phyloP scores from a whole-genome alignment of 441 rosid genomes.

The Hura crepitans region DNA sequence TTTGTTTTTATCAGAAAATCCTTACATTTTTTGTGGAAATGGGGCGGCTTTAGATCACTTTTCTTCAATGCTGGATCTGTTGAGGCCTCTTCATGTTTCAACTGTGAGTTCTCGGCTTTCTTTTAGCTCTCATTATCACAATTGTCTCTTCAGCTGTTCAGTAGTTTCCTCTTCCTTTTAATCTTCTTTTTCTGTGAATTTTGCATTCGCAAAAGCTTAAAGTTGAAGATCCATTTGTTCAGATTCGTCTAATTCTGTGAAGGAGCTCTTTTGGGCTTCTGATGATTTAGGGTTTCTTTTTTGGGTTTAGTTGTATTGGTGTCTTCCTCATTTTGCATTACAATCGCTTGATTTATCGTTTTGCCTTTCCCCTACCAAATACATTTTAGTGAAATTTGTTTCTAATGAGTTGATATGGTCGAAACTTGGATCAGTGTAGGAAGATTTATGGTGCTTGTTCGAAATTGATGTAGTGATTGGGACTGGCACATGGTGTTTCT shows the following conservation, averaged over 20 bases:
- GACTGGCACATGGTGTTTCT: neutral
- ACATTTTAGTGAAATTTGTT: conserved; percentile 6
- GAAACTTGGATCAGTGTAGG: neutral
- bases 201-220: neutral
- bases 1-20: conserved; percentile 1
- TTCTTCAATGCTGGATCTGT: conserved; percentile 40
- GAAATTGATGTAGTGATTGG: conserved; percentile 14
- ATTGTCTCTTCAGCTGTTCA: neutral
- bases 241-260: conserved; percentile 12
- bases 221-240: conserved; percentile 2
- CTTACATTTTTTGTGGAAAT: conserved; percentile 12
- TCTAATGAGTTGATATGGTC: neutral
- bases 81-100: conserved; percentile 28
- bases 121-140: neutral
- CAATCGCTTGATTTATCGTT: too few relatives aligned
- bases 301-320: too few relatives aligned
- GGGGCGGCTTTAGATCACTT: conserved; percentile 25
- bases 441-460: conserved; percentile 15
- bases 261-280: conserved; percentile 10
- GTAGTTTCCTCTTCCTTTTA: neutral
- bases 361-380: too few relatives aligned
- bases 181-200: neutral
- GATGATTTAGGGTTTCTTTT: conserved; percentile 8
- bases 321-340: too few relatives aligned
- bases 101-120: conserved; percentile 25